Percentiles rank a stretch among this genome's conserved stretches.
Evolutionary conservation across 177 flowering plant genomes (phyloP).

Genomic region (Vitis hybrid): DNA sequence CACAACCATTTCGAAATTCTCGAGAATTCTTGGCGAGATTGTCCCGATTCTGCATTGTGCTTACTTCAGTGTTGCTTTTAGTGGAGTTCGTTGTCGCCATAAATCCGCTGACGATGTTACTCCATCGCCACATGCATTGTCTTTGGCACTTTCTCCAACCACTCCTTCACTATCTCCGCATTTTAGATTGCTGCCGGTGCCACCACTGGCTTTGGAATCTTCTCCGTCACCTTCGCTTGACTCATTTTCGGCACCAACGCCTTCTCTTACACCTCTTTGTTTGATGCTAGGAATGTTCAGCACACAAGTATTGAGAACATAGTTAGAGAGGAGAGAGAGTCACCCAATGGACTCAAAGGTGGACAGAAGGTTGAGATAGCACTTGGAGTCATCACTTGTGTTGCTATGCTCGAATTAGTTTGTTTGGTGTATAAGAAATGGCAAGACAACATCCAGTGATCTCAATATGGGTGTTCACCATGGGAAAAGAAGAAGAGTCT

Average conservation of each 20-base stretch:
- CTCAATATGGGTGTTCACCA: conserved; percentile 38
- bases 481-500: conserved; percentile 22
- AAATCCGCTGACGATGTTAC: conserved; percentile 11
- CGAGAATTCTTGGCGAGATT: conserved; percentile 3
- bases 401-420: conserved; percentile 28
- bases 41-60: background rate
- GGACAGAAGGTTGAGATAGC: conserved; percentile 46
- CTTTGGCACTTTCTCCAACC: conserved; percentile 3
- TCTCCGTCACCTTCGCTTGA: conserved; percentile 12
- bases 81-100: conserved; percentile 4
- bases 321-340: background rate
- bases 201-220: background rate
- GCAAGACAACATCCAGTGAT: conserved; percentile 38
- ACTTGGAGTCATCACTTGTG: conserved; percentile 18
- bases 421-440: conserved; percentile 54
- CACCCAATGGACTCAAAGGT: conserved; percentile 30
- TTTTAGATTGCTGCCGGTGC: background rate
- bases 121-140: too few species aligned
- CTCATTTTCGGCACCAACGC: background rate
- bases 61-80: too few species aligned
- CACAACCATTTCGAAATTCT: too few species aligned
- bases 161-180: conserved; percentile 11
- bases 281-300: conserved; percentile 12
- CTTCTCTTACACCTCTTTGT: conserved; percentile 9
- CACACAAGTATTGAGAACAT: background rate